phyloP scores from a whole-genome alignment of 2,329 filamentous ascomycete species.

The Triangularia setosa region DNA sequence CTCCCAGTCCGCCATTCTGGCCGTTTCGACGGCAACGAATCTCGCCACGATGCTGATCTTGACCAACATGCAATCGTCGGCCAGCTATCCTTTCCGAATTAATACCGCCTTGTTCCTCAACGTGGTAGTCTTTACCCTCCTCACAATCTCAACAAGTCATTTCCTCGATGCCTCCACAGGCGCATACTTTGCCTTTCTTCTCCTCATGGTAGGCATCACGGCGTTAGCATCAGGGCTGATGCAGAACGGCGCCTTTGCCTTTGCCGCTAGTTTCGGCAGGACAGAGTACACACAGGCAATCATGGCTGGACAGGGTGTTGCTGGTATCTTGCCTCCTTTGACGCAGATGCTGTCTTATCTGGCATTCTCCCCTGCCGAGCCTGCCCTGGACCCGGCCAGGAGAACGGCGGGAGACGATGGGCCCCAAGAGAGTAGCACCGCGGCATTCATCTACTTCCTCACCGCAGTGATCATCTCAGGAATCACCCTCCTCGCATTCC shows the following conservation, averaged over 20 bases:
- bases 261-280: conserved; percentile 77
- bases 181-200: conserved; percentile 75
- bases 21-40: conserved; percentile 81
- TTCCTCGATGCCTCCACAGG: conserved; percentile 59
- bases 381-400: conserved; percentile 5
- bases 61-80: conserved; percentile 72
- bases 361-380: conserved; percentile 40
- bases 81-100: conserved; percentile 87
- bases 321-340: conserved; percentile 82
- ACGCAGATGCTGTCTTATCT: conserved; percentile 84
- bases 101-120: conserved; percentile 72
- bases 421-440: conserved; percentile 47
- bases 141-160: conserved; percentile 73
- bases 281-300: conserved; percentile 92
- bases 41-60: conserved; percentile 72
- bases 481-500: conserved; percentile 66
- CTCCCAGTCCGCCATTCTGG: conserved; percentile 87
- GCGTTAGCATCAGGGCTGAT: conserved; percentile 79
- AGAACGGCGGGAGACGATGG: conserved; percentile 18
- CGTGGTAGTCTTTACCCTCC: conserved; percentile 67
- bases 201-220: conserved; percentile 75
- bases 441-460: conserved; percentile 87
- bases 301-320: conserved; percentile 90
- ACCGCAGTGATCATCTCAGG: conserved; percentile 77
- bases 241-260: conserved; percentile 93